Evolutionary conservation across 441 rosid genomes (phyloP).

Genomic region (Aquilaria agallochum): DNA sequence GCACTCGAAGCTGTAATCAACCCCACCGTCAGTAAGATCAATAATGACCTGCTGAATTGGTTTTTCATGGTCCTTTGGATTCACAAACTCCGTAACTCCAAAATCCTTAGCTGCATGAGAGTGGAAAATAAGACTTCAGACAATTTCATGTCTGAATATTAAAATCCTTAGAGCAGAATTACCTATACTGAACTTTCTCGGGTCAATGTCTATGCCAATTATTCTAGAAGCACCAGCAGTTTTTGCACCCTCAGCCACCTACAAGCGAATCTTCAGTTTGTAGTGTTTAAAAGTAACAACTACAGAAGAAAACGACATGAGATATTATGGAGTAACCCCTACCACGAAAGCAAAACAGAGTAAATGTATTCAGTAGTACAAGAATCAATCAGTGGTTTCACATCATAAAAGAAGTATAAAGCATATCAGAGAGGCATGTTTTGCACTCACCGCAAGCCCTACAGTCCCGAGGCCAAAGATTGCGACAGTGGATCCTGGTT

Average conservation of each 20-base stretch:
- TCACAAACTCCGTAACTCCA: slow-evolving; percentile 94
- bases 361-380: too few relatives aligned
- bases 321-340: too few relatives aligned
- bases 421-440: slow-evolving; percentile 1
- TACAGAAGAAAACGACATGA: too few relatives aligned
- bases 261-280: slow-evolving; percentile 1
- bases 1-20: slow-evolving; percentile 95
- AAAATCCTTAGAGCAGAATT: slow-evolving; percentile 7
- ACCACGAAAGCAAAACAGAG: too few relatives aligned
- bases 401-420: background rate
- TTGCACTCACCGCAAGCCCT: slow-evolving; percentile 81
- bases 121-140: background rate
- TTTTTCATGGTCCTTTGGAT: slow-evolving; percentile 86
- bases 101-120: slow-evolving; percentile 70
- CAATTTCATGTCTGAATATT: background rate
- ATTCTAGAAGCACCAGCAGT: slow-evolving; percentile 89
- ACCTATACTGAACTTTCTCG: slow-evolving; percentile 72
- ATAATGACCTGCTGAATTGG: slow-evolving; percentile 90
- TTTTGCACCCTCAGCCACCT: slow-evolving; percentile 99
- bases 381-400: too few relatives aligned
- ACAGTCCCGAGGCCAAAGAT: slow-evolving; percentile 95
- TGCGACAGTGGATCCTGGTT: slow-evolving; percentile 82
- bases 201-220: slow-evolving; percentile 89
- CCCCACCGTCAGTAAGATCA: slow-evolving; percentile 96
- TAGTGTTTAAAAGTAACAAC: too few relatives aligned